Percentiles rank a stretch among this genome's conserved stretches.
phyloP scores from a whole-genome alignment of 345 rosid genomes.

The Nephelium lappaceum region DNA sequence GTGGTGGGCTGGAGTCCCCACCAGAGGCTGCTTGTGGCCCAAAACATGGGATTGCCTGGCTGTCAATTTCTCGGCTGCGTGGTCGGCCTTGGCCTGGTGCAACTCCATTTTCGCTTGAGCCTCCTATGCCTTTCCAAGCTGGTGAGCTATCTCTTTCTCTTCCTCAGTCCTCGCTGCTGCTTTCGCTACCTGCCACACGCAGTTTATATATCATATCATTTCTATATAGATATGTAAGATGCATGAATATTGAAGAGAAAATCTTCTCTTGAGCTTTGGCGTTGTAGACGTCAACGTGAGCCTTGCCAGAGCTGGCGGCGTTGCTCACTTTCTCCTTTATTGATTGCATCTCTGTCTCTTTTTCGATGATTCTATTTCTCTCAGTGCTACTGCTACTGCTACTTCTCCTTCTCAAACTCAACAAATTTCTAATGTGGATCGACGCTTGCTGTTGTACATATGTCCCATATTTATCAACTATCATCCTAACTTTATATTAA shows the following conservation, averaged over 20 bases:
- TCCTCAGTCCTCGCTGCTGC: constrained; percentile 52
- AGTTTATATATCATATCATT: too few species aligned
- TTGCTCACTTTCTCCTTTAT: constrained; percentile 64
- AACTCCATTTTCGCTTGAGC: constrained; percentile 70
- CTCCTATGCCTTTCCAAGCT: constrained; percentile 61
- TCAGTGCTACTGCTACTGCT: too few species aligned
- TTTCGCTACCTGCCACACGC: constrained; percentile 45
- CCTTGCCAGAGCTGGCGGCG: constrained; percentile 68
- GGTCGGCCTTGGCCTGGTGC: constrained; percentile 69
- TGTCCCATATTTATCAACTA: not conserved
- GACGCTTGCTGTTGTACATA: not conserved
- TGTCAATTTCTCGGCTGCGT: constrained; percentile 43
- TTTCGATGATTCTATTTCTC: not conserved
- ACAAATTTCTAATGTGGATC: too few species aligned
- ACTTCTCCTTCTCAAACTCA: too few species aligned
- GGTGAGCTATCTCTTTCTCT: constrained; percentile 61
- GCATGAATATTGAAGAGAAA: not conserved
- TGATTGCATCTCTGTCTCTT: constrained; percentile 47
- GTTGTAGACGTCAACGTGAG: constrained; percentile 46
- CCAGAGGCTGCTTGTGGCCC: constrained; percentile 33
- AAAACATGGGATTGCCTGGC: constrained; percentile 28
- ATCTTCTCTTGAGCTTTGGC: constrained; percentile 69
- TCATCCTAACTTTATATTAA: not conserved
- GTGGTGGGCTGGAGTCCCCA: too few species aligned
- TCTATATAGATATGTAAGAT: not conserved